Base-by-base conservation (phyloP, 805 yeast species). In the Maudiozyma saulgeensis region DNA sequence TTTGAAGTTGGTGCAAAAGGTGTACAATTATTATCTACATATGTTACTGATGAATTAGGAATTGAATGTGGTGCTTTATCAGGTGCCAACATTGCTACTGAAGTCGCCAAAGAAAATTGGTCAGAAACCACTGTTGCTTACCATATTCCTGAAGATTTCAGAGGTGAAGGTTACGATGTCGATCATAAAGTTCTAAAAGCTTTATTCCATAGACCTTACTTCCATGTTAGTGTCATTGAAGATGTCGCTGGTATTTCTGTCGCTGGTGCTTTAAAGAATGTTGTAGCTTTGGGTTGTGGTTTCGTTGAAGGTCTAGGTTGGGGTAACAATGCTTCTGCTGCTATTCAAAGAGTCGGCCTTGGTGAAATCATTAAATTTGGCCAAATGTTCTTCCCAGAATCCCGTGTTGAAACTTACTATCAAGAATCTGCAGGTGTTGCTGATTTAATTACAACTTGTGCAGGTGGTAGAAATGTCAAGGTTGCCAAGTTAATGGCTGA, bases 251-350 rank as follows among this genome's bases (percentile, higher is more conserved):
- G 99, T 67, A 93, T 89, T 51, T 87, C 96, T 2, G 79, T 93
- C 53, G 95, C 96, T 42, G 99, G 99, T 66, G 99, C 99, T 11
- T 78, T 93, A 69, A 93, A 93, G 74, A 93, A 93, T 71, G 87
- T 93, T 47, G 91, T 91, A 54, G 99, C 99, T 37, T 74, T 89
- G 63, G 95, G 96, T 55, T 96, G 95, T 53, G 99, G 99, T 49
- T 87, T 93, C 65, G 98, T 91, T 54, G 96, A 88, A 70, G 99
- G 99, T 60, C 77, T 87, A 55, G 96, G 95, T 55, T 93, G 99
- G 99, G 99, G 99, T 68, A 96, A 89, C 70, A 93, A 93, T 68
- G 98, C 99, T 56, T 89, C 91, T 70, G 84, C 98, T 49, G 99
- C 98, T 42, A 82, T 93, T 61, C 95, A 91, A 90, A 80, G 99